Percentiles rank a stretch among this genome's conserved stretches.
Conservation (phyloP, 306 rosid species). For the Acacia melanoxylon region DNA sequence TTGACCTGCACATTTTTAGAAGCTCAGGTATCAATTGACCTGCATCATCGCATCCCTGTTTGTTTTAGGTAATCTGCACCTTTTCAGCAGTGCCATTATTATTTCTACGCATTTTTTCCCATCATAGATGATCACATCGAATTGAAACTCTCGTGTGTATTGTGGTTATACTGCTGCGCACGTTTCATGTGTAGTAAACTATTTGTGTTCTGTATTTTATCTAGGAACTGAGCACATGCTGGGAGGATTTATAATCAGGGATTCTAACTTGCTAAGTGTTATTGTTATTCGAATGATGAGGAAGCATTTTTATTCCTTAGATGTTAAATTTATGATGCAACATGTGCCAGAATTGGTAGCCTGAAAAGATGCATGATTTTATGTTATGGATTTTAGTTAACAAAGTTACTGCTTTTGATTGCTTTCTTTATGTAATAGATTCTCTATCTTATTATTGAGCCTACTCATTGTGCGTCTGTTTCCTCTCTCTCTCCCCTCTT, state of each 20-base stretch:
- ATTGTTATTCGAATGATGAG: background rate
- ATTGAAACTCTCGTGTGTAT: background rate
- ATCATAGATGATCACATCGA: background rate
- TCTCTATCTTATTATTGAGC: background rate
- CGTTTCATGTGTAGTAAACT: constrained; percentile 7
- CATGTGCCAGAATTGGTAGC: background rate
- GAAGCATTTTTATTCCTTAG: background rate
- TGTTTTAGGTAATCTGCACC: background rate
- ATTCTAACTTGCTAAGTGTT: background rate
- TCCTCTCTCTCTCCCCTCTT: background rate
- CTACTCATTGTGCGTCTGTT: background rate
- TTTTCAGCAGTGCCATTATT: background rate
- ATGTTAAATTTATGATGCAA: background rate
- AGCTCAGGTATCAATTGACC: constrained; percentile 68
- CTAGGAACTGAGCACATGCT: background rate
- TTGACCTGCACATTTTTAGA: constrained; percentile 85
- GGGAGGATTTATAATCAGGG: background rate
- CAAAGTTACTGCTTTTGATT: background rate
- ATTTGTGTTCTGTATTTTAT: constrained; percentile 22
- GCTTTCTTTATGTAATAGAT: background rate
- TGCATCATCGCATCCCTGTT: constrained; percentile 10
- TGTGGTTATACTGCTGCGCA: background rate
- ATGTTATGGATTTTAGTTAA: background rate
- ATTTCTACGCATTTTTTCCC: constrained; percentile 4
- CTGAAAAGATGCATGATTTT: constrained; percentile 4